A percentile compares a stretch with the other conserved stretches of the same genome.
Conservation (phyloP, 2,329 filamentous ascomycete species). For the Geosmithia putterillii region DNA sequence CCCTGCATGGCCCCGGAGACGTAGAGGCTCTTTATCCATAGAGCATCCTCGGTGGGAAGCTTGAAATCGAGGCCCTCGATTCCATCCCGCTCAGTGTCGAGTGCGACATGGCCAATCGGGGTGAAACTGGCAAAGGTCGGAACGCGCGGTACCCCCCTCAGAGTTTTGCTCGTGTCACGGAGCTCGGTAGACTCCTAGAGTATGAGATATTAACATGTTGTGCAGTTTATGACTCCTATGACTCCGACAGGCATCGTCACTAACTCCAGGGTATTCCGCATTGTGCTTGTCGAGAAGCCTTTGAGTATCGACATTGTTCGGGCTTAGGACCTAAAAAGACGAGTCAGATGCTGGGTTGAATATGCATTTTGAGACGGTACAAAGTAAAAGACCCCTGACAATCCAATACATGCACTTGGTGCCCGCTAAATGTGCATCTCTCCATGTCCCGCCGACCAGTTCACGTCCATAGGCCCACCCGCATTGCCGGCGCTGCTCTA, state of each 20-base stretch:
- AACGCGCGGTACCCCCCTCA: conserved; percentile 3
- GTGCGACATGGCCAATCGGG: conserved; percentile 17
- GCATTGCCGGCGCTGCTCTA: conserved; percentile 11
- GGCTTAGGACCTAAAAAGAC: conserved; percentile 6
- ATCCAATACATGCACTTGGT: conserved; percentile 9
- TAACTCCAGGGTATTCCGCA: conserved; percentile 5
- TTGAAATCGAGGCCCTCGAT: not conserved
- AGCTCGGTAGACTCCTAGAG: conserved; percentile 5
- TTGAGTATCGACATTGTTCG: conserved; percentile 3
- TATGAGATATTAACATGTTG: conserved; percentile 2
- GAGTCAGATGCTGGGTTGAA: not conserved
- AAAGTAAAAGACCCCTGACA: conserved; percentile 1
- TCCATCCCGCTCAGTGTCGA: conserved; percentile 9
- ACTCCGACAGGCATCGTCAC: not conserved
- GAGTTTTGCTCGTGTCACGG: conserved; percentile 4
- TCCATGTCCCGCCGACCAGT: conserved; percentile 8
- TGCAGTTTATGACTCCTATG: not conserved
- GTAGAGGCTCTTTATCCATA: conserved; percentile 5
- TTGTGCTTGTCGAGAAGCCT: conserved; percentile 11
- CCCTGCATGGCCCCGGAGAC: conserved; percentile 3
- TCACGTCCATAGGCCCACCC: conserved; percentile 9
- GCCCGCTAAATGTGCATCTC: conserved; percentile 7
- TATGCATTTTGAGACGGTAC: not conserved
- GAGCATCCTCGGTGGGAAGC: not conserved
- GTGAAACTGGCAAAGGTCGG: conserved; percentile 7